Conservation (phyloP, 345 rosid species). For the Mercurialis annua region DNA sequence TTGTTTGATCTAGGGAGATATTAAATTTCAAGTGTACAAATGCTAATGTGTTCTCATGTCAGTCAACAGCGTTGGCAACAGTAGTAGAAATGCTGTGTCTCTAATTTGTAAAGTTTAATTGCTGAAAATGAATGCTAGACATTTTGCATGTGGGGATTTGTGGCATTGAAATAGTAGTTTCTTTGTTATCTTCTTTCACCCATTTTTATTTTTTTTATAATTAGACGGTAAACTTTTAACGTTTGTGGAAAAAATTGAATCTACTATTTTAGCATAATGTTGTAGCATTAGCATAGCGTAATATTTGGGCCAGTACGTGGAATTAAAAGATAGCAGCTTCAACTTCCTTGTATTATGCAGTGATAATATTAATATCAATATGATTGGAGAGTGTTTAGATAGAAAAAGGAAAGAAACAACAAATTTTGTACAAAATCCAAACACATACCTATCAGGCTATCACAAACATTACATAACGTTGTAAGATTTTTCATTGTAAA, state of each 20-base stretch:
- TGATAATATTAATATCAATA: no score
- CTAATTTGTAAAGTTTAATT: constrained; percentile 31
- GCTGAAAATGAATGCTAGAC: constrained; percentile 3
- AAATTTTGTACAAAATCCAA: not conserved
- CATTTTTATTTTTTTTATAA: not conserved
- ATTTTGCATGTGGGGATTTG: not conserved
- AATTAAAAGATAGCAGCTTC: no score
- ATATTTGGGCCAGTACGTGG: no score
- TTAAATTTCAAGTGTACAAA: constrained; percentile 31
- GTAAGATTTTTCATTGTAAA: not conserved
- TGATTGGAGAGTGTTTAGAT: no score
- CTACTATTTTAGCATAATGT: no score
- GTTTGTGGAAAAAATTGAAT: no score
- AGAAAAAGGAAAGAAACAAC: no score
- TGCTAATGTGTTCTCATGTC: not conserved
- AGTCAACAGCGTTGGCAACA: constrained; percentile 2
- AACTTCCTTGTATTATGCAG: no score
- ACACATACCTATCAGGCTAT: not conserved
- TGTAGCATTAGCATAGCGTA: no score
- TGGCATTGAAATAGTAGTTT: not conserved
- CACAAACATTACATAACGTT: not conserved
- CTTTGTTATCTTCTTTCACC: not conserved
- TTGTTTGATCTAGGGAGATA: constrained; percentile 9
- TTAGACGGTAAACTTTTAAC: no score
- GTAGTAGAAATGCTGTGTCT: constrained; percentile 6